Evolutionary conservation across 2,329 filamentous ascomycete genomes (phyloP), one percentile per base, ranked within the genome.

Genomic region (Neocatenulostroma microsporum): DNA sequence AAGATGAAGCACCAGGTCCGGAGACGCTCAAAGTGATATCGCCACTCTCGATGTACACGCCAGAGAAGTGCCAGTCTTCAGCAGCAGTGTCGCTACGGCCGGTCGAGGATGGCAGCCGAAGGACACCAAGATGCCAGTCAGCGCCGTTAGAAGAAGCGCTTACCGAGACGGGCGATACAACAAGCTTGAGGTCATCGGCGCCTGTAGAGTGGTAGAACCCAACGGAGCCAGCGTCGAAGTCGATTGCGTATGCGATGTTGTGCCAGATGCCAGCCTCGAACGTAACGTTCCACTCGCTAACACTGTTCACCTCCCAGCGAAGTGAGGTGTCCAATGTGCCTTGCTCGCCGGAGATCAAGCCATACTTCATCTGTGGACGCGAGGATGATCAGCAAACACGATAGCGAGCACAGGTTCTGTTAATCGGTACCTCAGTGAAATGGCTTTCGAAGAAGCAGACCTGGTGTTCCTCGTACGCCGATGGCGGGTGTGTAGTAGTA

Each of bases 371-470:
- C n/a, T n/a, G n/a, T n/a, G n/a, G n/a, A n/a, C n/a, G n/a, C n/a
- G n/a, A n/a, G n/a, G n/a, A n/a, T n/a, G n/a, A n/a, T n/a, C n/a
- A n/a, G n/a, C n/a, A n/a, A n/a, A n/a, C n/a, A n/a, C n/a, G n/a
- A n/a, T n/a, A n/a, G n/a, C n/a, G n/a, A n/a, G n/a, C n/a, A n/a
- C n/a, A n/a, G n/a, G n/a, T n/a, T n/a, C n/a, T n/a, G n/a, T n/a
- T n/a, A n/a, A n/a, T n/a, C n/a, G n/a, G n/a, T n/a, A n/a, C n/a
- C 65, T 84, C 81, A 10, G 80, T 84, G 60, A 84, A 84, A 62
- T 84, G 80, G 56, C 69, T 75, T 62, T 83, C 80, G 62, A 76
- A 75, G 55, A 75, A 76, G 45, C 62, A 65, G 36, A 76, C 66
- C 61, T 84, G 80, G 59, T 85, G 81, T 64, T 85, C 80, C 37